Conservation (phyloP, 352 stramenopile genomes). For the Phytophthora rubi region DNA sequence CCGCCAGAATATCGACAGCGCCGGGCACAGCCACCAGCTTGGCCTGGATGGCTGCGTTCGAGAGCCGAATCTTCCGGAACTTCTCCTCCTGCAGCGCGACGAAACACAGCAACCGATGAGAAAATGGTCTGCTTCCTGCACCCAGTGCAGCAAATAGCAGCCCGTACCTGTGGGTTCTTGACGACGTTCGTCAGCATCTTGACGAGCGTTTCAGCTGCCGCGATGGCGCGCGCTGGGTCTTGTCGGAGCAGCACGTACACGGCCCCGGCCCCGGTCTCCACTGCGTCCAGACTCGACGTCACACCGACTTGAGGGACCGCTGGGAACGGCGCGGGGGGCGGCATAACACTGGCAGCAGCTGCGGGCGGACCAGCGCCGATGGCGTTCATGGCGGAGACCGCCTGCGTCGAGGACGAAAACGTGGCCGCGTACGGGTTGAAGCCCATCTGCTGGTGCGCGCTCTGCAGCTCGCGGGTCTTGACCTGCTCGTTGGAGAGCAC, state of each 20-base stretch:
- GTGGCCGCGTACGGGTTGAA: slow-evolving; percentile 79
- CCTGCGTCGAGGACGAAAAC: slow-evolving; percentile 70
- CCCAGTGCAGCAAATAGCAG: background rate
- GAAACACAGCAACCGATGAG: slow-evolving; percentile 1
- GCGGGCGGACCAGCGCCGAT: slow-evolving; percentile 38
- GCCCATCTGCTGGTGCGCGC: slow-evolving; percentile 60
- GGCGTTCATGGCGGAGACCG: slow-evolving; percentile 58
- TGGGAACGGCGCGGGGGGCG: slow-evolving; percentile 33
- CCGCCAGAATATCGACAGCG: slow-evolving; percentile 60
- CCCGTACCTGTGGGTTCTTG: slow-evolving; percentile 59
- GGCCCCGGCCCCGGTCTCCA: slow-evolving; percentile 49
- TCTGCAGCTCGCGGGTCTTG: slow-evolving; percentile 65
- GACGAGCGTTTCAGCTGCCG: slow-evolving; percentile 65
- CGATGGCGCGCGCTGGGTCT: slow-evolving; percentile 53
- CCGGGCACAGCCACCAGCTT: slow-evolving; percentile 69
- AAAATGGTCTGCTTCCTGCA: background rate
- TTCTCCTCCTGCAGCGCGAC: slow-evolving; percentile 60
- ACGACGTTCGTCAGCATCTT: slow-evolving; percentile 78
- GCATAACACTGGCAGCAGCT: background rate
- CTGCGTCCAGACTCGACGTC: slow-evolving; percentile 1
- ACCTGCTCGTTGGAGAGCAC: slow-evolving; percentile 70
- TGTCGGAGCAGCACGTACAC: slow-evolving; percentile 75
- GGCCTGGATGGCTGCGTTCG: slow-evolving; percentile 63
- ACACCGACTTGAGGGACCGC: slow-evolving; percentile 19
- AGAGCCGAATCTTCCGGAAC: slow-evolving; percentile 70